phyloP scores from a whole-genome alignment of 2,329 filamentous ascomycete species.

The Pestalotiopsis sp. region DNA sequence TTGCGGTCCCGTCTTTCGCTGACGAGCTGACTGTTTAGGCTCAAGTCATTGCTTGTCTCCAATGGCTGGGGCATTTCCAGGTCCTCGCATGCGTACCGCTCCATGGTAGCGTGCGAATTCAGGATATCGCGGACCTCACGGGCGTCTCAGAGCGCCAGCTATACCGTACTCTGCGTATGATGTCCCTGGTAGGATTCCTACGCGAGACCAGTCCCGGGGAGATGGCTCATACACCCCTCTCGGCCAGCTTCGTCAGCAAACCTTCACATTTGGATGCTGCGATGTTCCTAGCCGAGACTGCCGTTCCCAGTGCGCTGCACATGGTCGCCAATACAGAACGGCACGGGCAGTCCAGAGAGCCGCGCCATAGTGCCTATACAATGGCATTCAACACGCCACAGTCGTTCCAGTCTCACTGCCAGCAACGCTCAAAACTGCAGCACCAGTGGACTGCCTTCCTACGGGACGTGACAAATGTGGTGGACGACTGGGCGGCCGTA shows the following conservation, averaged over 20 bases:
- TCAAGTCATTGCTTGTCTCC: slow-evolving; percentile 33
- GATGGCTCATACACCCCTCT: slow-evolving; percentile 41
- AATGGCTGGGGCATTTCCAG: slow-evolving; percentile 47
- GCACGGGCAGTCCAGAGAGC: background rate
- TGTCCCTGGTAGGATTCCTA: slow-evolving; percentile 36
- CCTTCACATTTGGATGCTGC: slow-evolving; percentile 37
- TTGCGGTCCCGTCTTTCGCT: background rate
- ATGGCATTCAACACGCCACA: background rate
- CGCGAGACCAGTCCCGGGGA: slow-evolving; percentile 30
- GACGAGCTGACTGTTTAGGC: slow-evolving; percentile 6
- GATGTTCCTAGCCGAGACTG: slow-evolving; percentile 39
- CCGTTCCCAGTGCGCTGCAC: slow-evolving; percentile 35
- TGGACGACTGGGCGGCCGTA: background rate
- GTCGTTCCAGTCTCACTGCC: background rate
- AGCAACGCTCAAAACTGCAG: background rate
- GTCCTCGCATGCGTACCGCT: slow-evolving; percentile 46
- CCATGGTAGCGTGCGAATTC: slow-evolving; percentile 31
- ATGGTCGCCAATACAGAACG: slow-evolving; percentile 30
- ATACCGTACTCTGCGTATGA: slow-evolving; percentile 35
- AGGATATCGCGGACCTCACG: slow-evolving; percentile 43
- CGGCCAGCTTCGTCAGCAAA: slow-evolving; percentile 37
- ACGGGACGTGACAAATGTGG: background rate
- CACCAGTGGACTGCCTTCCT: slow-evolving; percentile 1
- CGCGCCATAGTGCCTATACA: background rate
- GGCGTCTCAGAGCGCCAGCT: slow-evolving; percentile 40